These are phyloP conservation scores for Cordyceps tenuipes DNA, from an alignment of 2,329 filamentous ascomycete genomes.

Conservation along the genomic window DNA sequence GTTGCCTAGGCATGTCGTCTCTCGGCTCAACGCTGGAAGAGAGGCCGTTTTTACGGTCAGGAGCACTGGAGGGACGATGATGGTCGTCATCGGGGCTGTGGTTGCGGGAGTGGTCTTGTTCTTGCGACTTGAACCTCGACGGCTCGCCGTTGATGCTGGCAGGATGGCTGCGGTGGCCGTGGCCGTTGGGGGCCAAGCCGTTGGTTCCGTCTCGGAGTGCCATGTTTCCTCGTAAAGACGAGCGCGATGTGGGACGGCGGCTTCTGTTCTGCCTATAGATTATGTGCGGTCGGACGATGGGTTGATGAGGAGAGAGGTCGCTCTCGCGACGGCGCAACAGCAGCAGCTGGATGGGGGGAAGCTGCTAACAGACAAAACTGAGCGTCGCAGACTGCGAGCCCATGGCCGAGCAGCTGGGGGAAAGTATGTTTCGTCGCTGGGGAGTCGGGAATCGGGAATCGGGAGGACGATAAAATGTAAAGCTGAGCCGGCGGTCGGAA, in stretches of 20 bases:
- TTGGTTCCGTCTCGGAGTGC: slow-evolving; percentile 3
- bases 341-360: not conserved
- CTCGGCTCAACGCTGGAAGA: slow-evolving; percentile 17
- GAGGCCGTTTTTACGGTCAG: slow-evolving; percentile 32
- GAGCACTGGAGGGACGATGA: slow-evolving; percentile 38
- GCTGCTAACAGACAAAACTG: not conserved
- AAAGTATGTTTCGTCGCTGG: not conserved
- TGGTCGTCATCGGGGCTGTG: slow-evolving; percentile 16
- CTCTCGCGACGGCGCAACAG: not conserved
- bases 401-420: not conserved
- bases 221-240: not conserved
- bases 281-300: not conserved
- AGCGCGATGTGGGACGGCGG: not conserved
- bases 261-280: not conserved
- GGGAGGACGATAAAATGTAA: not conserved
- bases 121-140: slow-evolving; percentile 8
- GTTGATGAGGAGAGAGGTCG: not conserved
- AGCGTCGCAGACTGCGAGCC: not conserved
- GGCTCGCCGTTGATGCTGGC: slow-evolving; percentile 6
- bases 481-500: not conserved
- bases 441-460: not conserved
- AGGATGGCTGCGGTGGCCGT: slow-evolving; percentile 2
- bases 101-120: slow-evolving; percentile 1
- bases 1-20: slow-evolving; percentile 28
- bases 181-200: slow-evolving; percentile 2